Evolutionary conservation across 164 flowering plant species (phyloP).

Genomic region (Tetracentron sinense): DNA sequence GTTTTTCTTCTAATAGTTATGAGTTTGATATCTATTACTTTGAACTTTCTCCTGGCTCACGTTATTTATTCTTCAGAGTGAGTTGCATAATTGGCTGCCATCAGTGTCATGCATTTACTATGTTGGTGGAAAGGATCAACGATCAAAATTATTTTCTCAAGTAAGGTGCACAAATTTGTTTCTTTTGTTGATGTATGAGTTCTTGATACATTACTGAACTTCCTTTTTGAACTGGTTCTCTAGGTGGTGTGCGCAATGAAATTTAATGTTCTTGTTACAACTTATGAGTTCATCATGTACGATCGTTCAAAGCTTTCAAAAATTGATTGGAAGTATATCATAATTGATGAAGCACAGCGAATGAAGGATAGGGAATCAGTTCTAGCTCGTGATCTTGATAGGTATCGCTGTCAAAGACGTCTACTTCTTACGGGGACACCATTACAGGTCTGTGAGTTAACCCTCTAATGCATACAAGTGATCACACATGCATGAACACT

Average conservation of each 20-base stretch:
- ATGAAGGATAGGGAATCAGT: slow-evolving; percentile 99
- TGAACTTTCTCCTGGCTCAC: neutral
- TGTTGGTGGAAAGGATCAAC: slow-evolving; percentile 92
- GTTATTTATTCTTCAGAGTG: slow-evolving; percentile 81
- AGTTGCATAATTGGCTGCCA: slow-evolving; percentile 90
- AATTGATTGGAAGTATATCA: slow-evolving; percentile 96
- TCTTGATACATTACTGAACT: slow-evolving; percentile 6
- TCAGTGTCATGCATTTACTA: slow-evolving; percentile 87
- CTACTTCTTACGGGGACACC: slow-evolving; percentile 97
- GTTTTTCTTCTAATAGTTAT: no score
- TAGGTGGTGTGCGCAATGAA: slow-evolving; percentile 95
- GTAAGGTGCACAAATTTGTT: slow-evolving; percentile 34
- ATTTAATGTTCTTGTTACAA: slow-evolving; percentile 96
- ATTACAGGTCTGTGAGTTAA: slow-evolving; percentile 58
- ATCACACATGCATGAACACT: no score
- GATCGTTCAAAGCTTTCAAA: slow-evolving; percentile 96
- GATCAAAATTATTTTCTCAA: slow-evolving; percentile 90
- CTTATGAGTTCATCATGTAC: slow-evolving; percentile 96
- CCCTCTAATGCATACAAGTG: neutral
- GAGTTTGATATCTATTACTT: neutral
- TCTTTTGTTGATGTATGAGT: neutral
- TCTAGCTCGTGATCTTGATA: slow-evolving; percentile 96
- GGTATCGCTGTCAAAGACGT: slow-evolving; percentile 94
- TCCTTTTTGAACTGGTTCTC: slow-evolving; percentile 7
- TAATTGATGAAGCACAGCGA: slow-evolving; percentile 99